phyloP scores from a whole-genome alignment of 164 flowering plant genomes.

The Liriodendron chinense region DNA sequence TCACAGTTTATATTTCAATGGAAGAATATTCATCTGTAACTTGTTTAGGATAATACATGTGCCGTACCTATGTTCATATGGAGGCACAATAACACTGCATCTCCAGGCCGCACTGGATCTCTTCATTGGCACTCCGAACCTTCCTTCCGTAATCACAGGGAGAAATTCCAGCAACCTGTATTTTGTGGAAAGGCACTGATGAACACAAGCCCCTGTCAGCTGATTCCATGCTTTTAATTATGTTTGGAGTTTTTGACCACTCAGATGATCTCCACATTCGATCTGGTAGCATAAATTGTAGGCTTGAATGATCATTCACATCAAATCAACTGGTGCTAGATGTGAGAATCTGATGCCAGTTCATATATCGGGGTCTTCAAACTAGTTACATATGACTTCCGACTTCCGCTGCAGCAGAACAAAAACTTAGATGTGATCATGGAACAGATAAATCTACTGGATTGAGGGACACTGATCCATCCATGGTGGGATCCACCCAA shows the following conservation, averaged over 20 bases:
- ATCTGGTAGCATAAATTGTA: not conserved
- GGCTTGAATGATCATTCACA: not conserved
- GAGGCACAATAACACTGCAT: no score
- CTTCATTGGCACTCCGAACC: no score
- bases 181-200: not conserved
- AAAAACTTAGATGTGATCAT: not conserved
- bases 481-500: no score
- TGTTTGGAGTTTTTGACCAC: not conserved
- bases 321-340: not conserved
- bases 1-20: no score
- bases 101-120: no score
- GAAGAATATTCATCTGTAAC: no score
- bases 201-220: not conserved
- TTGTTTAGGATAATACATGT: no score
- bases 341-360: not conserved
- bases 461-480: no score
- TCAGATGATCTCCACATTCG: not conserved
- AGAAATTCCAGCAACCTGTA: not conserved
- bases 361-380: slow-evolving; percentile 10
- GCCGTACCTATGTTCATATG: no score
- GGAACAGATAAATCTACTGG: no score
- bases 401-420: slow-evolving; percentile 31
- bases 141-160: not conserved
- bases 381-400: slow-evolving; percentile 19
- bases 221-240: not conserved